Evolutionary conservation across 345 rosid genomes (phyloP).

Genomic region (Eucalyptus melliodora): DNA sequence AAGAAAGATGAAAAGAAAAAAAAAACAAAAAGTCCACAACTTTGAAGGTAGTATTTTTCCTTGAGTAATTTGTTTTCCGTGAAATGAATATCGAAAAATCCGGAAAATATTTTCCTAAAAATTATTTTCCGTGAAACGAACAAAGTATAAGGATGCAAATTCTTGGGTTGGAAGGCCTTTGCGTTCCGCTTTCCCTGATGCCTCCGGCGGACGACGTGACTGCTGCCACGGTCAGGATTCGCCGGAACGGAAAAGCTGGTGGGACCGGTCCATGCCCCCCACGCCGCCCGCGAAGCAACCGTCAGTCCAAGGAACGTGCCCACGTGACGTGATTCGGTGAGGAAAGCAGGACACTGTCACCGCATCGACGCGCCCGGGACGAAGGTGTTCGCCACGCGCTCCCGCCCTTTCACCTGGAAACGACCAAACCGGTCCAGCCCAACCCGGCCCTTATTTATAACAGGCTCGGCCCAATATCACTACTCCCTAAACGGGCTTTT

Average conservation of each 20-base stretch:
- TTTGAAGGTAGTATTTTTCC: too few species aligned
- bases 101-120: too few species aligned
- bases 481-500: background rate
- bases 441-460: background rate
- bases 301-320: background rate
- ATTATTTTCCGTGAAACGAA: too few species aligned
- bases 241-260: background rate
- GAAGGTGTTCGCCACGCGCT: background rate
- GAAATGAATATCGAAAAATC: too few species aligned
- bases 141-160: background rate
- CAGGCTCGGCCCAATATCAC: background rate
- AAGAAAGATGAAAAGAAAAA: too few species aligned
- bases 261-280: background rate
- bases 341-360: background rate
- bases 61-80: too few species aligned
- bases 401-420: background rate
- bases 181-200: background rate
- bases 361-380: background rate
- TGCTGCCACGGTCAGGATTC: background rate
- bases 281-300: background rate
- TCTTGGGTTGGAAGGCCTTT: background rate
- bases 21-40: too few species aligned
- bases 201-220: background rate
- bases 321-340: background rate
- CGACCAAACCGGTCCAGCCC: background rate